Conservation (phyloP, 176 grass and related monocot genomes). For the Thinopyrum elongatum region DNA sequence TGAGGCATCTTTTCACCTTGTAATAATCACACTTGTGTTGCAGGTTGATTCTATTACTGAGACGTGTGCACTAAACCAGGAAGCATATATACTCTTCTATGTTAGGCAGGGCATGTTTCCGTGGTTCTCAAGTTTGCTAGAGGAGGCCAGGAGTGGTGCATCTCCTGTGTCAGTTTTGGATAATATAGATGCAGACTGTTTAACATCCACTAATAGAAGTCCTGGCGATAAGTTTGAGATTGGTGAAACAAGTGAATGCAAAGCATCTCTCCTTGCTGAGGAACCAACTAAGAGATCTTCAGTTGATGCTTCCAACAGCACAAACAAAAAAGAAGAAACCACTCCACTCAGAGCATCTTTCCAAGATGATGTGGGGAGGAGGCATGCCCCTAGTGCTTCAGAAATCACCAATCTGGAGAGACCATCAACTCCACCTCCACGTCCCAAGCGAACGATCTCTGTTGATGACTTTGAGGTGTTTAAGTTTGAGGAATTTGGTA, state of each 20-base stretch:
- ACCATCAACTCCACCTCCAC: slow-evolving; percentile 39
- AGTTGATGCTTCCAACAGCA: slow-evolving; percentile 5
- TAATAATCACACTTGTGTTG: slow-evolving; percentile 16
- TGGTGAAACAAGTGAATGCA: slow-evolving; percentile 23
- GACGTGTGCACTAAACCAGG: slow-evolving; percentile 45
- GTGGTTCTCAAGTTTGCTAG: slow-evolving; percentile 79
- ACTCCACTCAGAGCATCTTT: slow-evolving; percentile 1
- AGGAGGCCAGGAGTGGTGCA: slow-evolving; percentile 38
- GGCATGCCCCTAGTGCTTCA: not conserved
- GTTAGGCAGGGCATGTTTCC: slow-evolving; percentile 66
- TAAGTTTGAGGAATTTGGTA: slow-evolving; percentile 39
- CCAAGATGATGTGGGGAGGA: slow-evolving; percentile 1
- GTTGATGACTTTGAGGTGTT: not conserved
- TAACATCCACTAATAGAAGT: slow-evolving; percentile 23
- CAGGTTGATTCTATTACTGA: slow-evolving; percentile 69
- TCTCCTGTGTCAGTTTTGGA: slow-evolving; percentile 76
- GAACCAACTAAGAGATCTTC: slow-evolving; percentile 21
- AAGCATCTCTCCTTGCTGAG: not conserved
- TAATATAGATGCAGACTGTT: slow-evolving; percentile 40
- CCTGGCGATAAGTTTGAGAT: slow-evolving; percentile 20
- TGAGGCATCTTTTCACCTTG: slow-evolving; percentile 14
- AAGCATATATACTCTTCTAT: slow-evolving; percentile 93
- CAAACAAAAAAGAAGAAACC: slow-evolving; percentile 14
- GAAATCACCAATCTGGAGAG: slow-evolving; percentile 15
- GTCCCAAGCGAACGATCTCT: not conserved